phyloP scores from a whole-genome alignment of 257 asterid species.

The Forsythia suspensa region DNA sequence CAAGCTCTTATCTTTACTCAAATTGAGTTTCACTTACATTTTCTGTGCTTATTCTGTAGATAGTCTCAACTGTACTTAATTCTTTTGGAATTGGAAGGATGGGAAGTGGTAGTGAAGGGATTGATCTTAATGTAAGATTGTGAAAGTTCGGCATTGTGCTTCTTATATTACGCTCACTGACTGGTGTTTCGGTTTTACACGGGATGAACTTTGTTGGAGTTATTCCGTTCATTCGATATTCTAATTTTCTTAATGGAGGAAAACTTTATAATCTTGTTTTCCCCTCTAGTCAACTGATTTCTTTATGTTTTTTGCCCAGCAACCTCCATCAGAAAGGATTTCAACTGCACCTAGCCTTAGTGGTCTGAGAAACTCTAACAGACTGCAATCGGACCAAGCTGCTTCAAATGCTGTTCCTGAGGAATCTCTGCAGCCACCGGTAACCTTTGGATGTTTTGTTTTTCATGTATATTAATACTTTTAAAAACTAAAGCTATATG shows the following conservation, averaged over 20 bases:
- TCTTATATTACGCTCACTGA: not conserved
- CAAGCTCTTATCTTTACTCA: slow-evolving; percentile 13
- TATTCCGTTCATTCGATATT: not conserved
- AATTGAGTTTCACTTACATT: slow-evolving; percentile 7
- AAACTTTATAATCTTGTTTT: not conserved
- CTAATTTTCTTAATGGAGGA: not conserved
- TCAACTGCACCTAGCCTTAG: slow-evolving; percentile 35
- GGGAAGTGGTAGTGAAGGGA: slow-evolving; percentile 72
- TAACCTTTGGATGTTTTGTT: slow-evolving; percentile 26
- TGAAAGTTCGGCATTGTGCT: slow-evolving; percentile 18
- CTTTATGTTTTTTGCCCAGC: slow-evolving; percentile 41
- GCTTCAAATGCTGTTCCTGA: slow-evolving; percentile 40
- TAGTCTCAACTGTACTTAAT: slow-evolving; percentile 65
- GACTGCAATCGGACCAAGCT: slow-evolving; percentile 52
- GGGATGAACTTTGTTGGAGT: not conserved
- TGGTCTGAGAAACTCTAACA: slow-evolving; percentile 46
- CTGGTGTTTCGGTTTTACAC: not conserved
- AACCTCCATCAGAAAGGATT: slow-evolving; percentile 51
- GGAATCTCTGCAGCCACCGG: slow-evolving; percentile 78
- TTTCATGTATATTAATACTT: slow-evolving; percentile 1
- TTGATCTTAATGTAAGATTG: slow-evolving; percentile 78
- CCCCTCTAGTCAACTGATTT: not conserved
- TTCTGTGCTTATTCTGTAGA: slow-evolving; percentile 48
- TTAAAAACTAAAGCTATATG: not conserved
- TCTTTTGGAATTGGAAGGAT: slow-evolving; percentile 69